phyloP scores from a whole-genome alignment of 2,329 filamentous ascomycete genomes.

The Colletotrichum paranaense region DNA sequence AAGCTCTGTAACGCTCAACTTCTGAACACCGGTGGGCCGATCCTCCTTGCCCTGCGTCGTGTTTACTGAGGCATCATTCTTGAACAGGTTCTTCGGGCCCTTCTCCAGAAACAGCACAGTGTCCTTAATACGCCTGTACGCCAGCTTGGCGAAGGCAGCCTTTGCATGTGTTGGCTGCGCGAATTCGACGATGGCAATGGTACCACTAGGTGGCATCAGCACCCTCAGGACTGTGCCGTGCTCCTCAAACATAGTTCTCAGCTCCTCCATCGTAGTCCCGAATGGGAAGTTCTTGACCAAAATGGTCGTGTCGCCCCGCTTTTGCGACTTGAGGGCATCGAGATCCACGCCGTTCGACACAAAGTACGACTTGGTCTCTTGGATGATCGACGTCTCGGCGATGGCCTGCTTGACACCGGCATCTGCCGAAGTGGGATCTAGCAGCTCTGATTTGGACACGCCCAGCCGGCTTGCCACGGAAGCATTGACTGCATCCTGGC shows the following conservation, averaged over 20 bases:
- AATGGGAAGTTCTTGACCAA: slow-evolving; percentile 96
- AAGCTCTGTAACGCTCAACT: slow-evolving; percentile 76
- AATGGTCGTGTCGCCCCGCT: slow-evolving; percentile 87
- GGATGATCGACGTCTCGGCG: slow-evolving; percentile 94
- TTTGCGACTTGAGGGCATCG: slow-evolving; percentile 86
- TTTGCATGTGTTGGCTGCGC: slow-evolving; percentile 82
- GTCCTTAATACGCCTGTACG: slow-evolving; percentile 91
- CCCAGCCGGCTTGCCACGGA: slow-evolving; percentile 89
- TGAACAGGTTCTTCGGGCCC: slow-evolving; percentile 86
- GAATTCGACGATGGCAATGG: slow-evolving; percentile 94
- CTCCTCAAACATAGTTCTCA: slow-evolving; percentile 85
- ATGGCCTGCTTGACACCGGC: slow-evolving; percentile 96
- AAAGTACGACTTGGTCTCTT: slow-evolving; percentile 96
- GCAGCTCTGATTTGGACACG: slow-evolving; percentile 88
- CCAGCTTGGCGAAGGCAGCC: slow-evolving; percentile 84
- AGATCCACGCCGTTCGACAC: slow-evolving; percentile 88
- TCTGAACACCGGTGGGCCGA: slow-evolving; percentile 61
- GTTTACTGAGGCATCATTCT: slow-evolving; percentile 40
- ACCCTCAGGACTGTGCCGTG: slow-evolving; percentile 85
- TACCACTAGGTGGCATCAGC: slow-evolving; percentile 91
- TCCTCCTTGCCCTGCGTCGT: slow-evolving; percentile 45
- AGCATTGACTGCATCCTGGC: slow-evolving; percentile 91
- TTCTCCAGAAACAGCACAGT: slow-evolving; percentile 94
- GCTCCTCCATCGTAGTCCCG: slow-evolving; percentile 81
- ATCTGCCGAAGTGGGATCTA: slow-evolving; percentile 96